Base-by-base conservation (phyloP, 2,329 filamentous ascomycete genomes). In the Diaporthe humulicola region DNA sequence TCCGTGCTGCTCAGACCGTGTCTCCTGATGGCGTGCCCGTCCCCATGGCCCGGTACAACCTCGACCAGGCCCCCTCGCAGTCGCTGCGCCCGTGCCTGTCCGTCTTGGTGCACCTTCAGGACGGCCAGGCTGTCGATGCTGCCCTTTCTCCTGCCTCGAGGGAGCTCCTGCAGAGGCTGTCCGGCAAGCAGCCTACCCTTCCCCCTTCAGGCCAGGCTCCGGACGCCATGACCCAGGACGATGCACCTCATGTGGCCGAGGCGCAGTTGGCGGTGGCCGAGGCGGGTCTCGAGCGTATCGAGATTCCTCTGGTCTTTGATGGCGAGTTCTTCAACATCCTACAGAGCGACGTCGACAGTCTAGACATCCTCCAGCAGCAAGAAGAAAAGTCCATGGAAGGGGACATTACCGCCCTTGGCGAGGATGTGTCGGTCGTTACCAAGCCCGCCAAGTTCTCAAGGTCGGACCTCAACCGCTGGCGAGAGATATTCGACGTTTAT, bases 401-500 rank as follows among this genome's bases (percentile, higher is more conserved):
- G 6, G 88, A 94, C 75, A 93, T 97, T 70, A 84, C 87, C 36
- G 83, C 86, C 9, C 87, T 98, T 0, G 93, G 93, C 4, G 85
- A 88, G 38, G 89, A 92, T 40, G 88, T 98, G 30, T 87, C 90
- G 36, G 86, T 86, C 58, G 87, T 94, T 10, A 90, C 93, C 0
- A 90, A 91, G 75, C 93, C 93, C 4, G 89, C 89, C 33, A 87
- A 86, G 71, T 89, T 90, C 28, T 88, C 90, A 60, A 90, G 89
- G 76, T 92, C 88, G 58, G 93, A 97, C 80, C 84, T 97, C 33
- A 90, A 92, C 71, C 89, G 89, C 50, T 98, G 95, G 95, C 90
- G 95, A 66, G 89, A 93, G 77, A 92, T 98, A 77, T 96, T 98
- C 79, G 92, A 95, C 75, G 85, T 96, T 0, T 98, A 98, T 80